Percentiles rank a stretch among this genome's conserved stretches.
Evolutionary conservation across 176 grass and related monocot species (phyloP).

Genomic region (Neostapfia colusana): DNA sequence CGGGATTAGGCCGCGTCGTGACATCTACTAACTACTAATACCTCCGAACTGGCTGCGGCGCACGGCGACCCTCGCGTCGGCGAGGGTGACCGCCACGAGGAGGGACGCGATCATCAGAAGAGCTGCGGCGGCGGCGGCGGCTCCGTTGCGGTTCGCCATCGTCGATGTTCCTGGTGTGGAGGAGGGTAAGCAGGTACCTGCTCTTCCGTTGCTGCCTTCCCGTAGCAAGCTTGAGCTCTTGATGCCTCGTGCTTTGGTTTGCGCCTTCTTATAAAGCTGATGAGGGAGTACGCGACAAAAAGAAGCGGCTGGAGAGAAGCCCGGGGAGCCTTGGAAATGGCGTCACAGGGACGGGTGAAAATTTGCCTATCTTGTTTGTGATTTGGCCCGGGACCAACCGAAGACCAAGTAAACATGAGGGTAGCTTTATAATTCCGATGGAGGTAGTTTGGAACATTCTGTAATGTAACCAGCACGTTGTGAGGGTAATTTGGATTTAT

Average conservation of each 20-base stretch:
- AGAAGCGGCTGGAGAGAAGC: not conserved
- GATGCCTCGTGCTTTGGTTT: not conserved
- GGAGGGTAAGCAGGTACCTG: not conserved
- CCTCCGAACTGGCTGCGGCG: not conserved
- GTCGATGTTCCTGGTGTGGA: not conserved
- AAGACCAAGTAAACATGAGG: not conserved
- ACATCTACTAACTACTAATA: too few species aligned
- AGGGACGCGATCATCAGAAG: slow-evolving; percentile 42
- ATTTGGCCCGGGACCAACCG: not conserved
- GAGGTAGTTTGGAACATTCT: not conserved
- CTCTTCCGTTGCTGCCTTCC: not conserved
- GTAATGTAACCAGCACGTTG: too few species aligned
- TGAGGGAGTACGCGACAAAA: not conserved
- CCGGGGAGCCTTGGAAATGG: not conserved
- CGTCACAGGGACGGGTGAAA: not conserved
- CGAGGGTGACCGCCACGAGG: slow-evolving; percentile 19
- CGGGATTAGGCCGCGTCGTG: not conserved
- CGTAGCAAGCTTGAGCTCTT: not conserved
- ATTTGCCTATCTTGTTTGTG: not conserved
- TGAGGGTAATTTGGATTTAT: not conserved
- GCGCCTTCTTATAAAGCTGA: slow-evolving; percentile 10
- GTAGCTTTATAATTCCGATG: not conserved
- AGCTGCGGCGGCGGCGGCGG: not conserved
- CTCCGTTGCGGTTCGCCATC: not conserved
- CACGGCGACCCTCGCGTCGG: not conserved